phyloP scores from a whole-genome alignment of 345 rosid species.

The Populus simonii region DNA sequence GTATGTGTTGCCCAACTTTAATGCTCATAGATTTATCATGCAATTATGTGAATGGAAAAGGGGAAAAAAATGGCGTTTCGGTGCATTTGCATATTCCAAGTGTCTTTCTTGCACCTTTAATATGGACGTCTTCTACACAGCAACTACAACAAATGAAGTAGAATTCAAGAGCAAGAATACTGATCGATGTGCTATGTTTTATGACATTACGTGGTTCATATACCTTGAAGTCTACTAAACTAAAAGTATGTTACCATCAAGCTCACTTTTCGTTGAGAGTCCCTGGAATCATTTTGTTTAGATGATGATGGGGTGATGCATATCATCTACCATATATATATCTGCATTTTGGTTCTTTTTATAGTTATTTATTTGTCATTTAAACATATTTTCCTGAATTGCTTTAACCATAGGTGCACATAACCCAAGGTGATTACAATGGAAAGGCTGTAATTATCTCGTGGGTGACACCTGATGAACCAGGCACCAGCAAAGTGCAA shows the following conservation, averaged over 20 bases:
- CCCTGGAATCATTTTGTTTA: not conserved
- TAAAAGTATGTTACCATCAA: not conserved
- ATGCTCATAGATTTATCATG: not conserved
- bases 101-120: not conserved
- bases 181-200: not conserved
- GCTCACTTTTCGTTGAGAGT: not conserved
- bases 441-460: conserved; percentile 86
- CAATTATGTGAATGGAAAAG: not conserved
- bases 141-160: not conserved
- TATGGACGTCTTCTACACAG: not conserved
- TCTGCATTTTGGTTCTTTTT: not conserved
- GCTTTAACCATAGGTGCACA: conserved; percentile 56
- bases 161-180: not conserved
- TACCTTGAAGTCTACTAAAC: not conserved
- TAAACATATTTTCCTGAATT: not conserved
- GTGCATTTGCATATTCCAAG: not conserved
- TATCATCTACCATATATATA: not conserved
- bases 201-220: not conserved
- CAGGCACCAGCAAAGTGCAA: conserved; percentile 53
- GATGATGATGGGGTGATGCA: not conserved
- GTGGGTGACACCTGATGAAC: conserved; percentile 79
- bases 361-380: not conserved
- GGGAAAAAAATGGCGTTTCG: not conserved
- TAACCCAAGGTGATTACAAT: conserved; percentile 90
- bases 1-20: not conserved